Percentiles rank a stretch among this genome's conserved stretches.
Evolutionary conservation across 306 rosid species (phyloP).

Genomic region (Inga leiocalycina): DNA sequence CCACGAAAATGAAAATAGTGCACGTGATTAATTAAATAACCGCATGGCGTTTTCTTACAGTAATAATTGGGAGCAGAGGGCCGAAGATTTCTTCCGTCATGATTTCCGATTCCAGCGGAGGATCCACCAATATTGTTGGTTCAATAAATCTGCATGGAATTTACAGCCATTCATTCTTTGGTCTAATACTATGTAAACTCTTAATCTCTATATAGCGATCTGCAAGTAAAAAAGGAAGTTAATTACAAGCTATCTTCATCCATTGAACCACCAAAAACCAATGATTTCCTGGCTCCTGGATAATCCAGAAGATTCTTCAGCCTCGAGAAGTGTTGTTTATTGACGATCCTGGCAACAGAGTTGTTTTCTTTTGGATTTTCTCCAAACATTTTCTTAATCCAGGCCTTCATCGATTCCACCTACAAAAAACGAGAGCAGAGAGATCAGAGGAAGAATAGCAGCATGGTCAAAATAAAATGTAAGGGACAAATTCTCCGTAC

Average conservation of each 20-base stretch:
- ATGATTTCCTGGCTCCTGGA: conserved; percentile 47
- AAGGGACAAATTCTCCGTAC: conserved; percentile 35
- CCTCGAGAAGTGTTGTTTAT: conserved; percentile 52
- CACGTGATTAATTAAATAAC: neutral
- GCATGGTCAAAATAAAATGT: neutral
- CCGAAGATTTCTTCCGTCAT: conserved; percentile 83
- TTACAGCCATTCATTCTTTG: neutral
- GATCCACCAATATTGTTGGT: conserved; percentile 76
- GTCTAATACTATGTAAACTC: neutral
- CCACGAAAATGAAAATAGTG: neutral
- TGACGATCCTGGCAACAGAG: conserved; percentile 60
- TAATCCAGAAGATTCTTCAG: conserved; percentile 51
- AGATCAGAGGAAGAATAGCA: neutral
- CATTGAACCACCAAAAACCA: conserved; percentile 67
- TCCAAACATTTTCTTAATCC: conserved; percentile 59
- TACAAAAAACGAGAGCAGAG: conserved; percentile 8
- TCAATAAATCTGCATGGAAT: conserved; percentile 62
- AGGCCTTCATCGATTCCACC: conserved; percentile 53
- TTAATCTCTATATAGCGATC: neutral
- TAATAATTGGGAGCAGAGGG: conserved; percentile 72
- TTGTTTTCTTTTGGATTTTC: conserved; percentile 49
- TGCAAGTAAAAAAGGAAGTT: neutral
- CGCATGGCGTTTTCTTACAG: conserved; percentile 33
- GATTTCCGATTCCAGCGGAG: conserved; percentile 64
- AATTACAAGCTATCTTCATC: conserved; percentile 61